Evolutionary conservation across 768 basidiomycete genomes (phyloP), one percentile per base, ranked within the genome.

Genomic region (Dioszegia aurantiaca): DNA sequence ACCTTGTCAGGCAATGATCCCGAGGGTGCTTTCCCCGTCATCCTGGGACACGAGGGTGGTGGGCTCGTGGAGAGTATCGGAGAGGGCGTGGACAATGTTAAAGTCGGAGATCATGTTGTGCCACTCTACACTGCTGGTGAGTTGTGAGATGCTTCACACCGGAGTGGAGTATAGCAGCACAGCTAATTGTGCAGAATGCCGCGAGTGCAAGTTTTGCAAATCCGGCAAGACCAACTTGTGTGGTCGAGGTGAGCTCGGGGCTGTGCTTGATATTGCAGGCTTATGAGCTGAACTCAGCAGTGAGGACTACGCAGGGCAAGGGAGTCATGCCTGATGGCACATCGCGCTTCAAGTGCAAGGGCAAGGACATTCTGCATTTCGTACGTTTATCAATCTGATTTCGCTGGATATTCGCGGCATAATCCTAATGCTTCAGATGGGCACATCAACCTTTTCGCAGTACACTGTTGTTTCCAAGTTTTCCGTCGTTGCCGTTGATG

Each of bases 401-500:
- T 8, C 4, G 16, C 12, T 41, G 36, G n/a, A 21, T 14, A 36
- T 3, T 23, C 2, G n/a, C 17, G 10, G 36, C 24, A 4, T n/a
- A 26, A 1, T 23, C 31, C 23, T 59, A 27, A 41, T 45, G 27
- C 45, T 19, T 0, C 49, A 95, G 92, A 99, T 98, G 95, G 95
- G 95, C 41, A 90, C 88, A 26, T 98, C 94, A 30, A 94, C 95
- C 2, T 99, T 99, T 81, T 95, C 94, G n/a, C 93, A 98, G 76
- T 99, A 98, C 81, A 95, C 95, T 8, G 95, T 99, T 59, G 91
- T 99, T 2, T 89, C 91, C 44, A 92, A 99, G 64, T 92, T 92
- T 43, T 98, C 93, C 19, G 89, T 99, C 24, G 95, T 98, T 52
- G 85, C 90, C 16, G 86, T 99, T 59, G 86, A 86, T 79, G 82